These are phyloP conservation scores for Russula compacta DNA, from an alignment of 768 basidiomycete species.

Conservation along the genomic window DNA sequence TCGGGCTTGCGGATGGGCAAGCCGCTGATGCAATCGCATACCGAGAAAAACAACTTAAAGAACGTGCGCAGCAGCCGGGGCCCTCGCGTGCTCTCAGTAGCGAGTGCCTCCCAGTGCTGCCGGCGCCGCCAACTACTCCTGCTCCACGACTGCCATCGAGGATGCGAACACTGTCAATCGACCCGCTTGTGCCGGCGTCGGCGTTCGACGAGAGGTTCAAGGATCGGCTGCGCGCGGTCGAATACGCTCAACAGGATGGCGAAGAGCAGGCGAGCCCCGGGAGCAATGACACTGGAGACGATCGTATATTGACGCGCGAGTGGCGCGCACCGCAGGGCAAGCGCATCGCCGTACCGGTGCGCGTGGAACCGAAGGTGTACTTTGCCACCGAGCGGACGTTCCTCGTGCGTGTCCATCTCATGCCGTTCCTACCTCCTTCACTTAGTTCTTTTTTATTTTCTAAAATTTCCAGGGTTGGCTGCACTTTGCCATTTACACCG, in stretches of 20 bases:
- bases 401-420: slow-evolving; percentile 47
- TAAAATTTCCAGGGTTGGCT: slow-evolving; percentile 71
- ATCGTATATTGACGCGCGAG: slow-evolving; percentile 52
- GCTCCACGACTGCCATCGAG: slow-evolving; percentile 14
- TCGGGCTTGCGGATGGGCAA: slow-evolving; percentile 62
- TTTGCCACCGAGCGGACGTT: slow-evolving; percentile 95
- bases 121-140: slow-evolving; percentile 22
- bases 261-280: slow-evolving; percentile 22
- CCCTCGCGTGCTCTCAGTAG: slow-evolving; percentile 23
- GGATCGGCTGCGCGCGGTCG: slow-evolving; percentile 46
- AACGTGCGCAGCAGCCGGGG: slow-evolving; percentile 22
- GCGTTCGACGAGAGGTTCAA: slow-evolving; percentile 79
- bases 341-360: slow-evolving; percentile 85
- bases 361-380: slow-evolving; percentile 96
- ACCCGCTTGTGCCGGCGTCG: slow-evolving; percentile 77
- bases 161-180: slow-evolving; percentile 47
- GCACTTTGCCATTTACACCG: slow-evolving; percentile 77
- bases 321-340: slow-evolving; percentile 82
- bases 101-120: slow-evolving; percentile 34
- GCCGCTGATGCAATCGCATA: slow-evolving; percentile 81
- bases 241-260: slow-evolving; percentile 32
- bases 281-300: slow-evolving; percentile 27
- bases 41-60: slow-evolving; percentile 73
- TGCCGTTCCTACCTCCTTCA: not conserved
- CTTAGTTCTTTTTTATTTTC: not conserved